A percentile compares a stretch with the other conserved stretches of the same genome.
These are phyloP conservation scores for Bacterosira constricta DNA, from an alignment of 108 stramenopile genomes.

Conservation along the genomic window DNA sequence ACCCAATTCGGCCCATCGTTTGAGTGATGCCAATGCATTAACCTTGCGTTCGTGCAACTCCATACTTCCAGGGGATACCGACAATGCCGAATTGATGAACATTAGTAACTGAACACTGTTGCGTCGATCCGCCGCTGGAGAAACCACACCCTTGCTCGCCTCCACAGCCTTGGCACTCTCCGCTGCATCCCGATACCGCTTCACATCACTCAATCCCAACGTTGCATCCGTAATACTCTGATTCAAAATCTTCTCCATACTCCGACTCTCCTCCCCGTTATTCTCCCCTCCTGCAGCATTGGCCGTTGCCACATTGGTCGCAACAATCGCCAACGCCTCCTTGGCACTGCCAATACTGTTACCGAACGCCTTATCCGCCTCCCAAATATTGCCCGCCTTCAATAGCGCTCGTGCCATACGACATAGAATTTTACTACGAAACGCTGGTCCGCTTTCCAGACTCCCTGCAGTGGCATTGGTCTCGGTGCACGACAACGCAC, in stretches of 20 bases:
- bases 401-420: constrained; percentile 69
- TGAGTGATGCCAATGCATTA: constrained; percentile 51
- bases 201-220: constrained; percentile 60
- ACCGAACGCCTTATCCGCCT: constrained; percentile 59
- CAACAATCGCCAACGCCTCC: constrained; percentile 28
- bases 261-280: constrained; percentile 20
- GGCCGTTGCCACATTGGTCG: constrained; percentile 18
- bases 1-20: constrained; percentile 79
- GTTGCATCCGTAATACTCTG: constrained; percentile 67
- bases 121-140: constrained; percentile 32
- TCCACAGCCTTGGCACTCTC: constrained; percentile 29
- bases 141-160: constrained; percentile 28
- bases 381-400: constrained; percentile 64
- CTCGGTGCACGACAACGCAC: constrained; percentile 52
- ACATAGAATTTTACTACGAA: constrained; percentile 59
- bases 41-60: constrained; percentile 63
- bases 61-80: constrained; percentile 53
- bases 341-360: constrained; percentile 24
- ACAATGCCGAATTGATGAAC: constrained; percentile 63
- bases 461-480: constrained; percentile 30
- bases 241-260: constrained; percentile 52
- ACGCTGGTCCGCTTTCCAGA: constrained; percentile 47
- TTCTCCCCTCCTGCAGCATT: background rate
- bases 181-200: constrained; percentile 45
- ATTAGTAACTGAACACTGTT: constrained; percentile 56